Evolutionary conservation across 2,329 filamentous ascomycete genomes (phyloP), one percentile per base, ranked within the genome.

Genomic region (Neonectria neomacrospora): DNA sequence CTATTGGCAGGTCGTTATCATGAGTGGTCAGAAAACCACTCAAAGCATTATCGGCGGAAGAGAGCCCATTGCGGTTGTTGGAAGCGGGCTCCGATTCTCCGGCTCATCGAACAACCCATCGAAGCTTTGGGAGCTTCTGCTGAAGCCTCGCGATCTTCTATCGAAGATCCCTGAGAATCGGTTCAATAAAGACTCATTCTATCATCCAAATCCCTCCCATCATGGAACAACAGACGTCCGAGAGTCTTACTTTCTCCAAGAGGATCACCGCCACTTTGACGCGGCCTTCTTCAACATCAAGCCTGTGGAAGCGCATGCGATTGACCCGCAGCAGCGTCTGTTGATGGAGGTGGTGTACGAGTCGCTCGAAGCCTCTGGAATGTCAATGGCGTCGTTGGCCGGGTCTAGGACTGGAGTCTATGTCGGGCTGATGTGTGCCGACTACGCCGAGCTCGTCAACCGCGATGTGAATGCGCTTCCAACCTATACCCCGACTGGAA

Each of bases 291-390:
- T 82, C 67, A 70, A 73, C 28, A 78, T 82, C 44, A 76, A 69
- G 0, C 73, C 75, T 1, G 61, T 74, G 11, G 80, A 83, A 55
- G 78, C 78, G 11, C 68, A 71, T 34, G 71, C 67, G 34, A 74
- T 81, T 61, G 81, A 83, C 45, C 81, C 81, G 0, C 80, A 82
- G 63, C 79, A 81, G 61, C 72, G 80, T 1, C 74, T 77, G 59
- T 67, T 79, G 14, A 73, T 81, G 5, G 79, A 83, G 55, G 75
- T 79, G 0, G 73, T 74, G 14, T 81, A 78, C 52, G 80, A 83
- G 55, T 76, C 78, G 1, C 65, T 87, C 2, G 79, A 78, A 3
- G 61, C 67, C 54, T 68, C 53, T 30, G 62, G 62, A 12, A 39
- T 55, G 5, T 20, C 58, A 3, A 58, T 56, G 39, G 41, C 37